Evolutionary conservation across 306 rosid genomes (phyloP).

Genomic region (Vigna unguiculata): DNA sequence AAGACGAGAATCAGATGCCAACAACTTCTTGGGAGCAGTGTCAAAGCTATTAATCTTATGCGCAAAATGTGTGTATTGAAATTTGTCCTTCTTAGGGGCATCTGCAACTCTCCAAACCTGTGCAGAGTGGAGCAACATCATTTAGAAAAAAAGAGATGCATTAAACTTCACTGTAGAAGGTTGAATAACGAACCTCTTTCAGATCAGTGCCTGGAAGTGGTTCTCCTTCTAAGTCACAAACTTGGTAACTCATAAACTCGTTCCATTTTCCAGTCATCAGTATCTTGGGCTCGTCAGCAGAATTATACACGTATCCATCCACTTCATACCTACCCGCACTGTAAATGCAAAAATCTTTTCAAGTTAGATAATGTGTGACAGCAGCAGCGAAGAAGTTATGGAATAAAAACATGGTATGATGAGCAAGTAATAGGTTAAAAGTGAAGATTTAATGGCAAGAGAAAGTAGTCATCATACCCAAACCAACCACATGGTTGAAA

Average conservation of each 20-base stretch:
- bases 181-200: slow-evolving; percentile 71
- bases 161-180: slow-evolving; percentile 3
- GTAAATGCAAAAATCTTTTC: slow-evolving; percentile 42
- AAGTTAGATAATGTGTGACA: slow-evolving; percentile 13
- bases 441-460: slow-evolving; percentile 27
- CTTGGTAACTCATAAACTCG: slow-evolving; percentile 81
- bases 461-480: slow-evolving; percentile 63
- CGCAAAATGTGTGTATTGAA: slow-evolving; percentile 93
- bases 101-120: slow-evolving; percentile 93
- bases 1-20: slow-evolving; percentile 91
- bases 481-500: slow-evolving; percentile 99
- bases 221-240: slow-evolving; percentile 90
- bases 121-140: slow-evolving; percentile 47
- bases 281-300: slow-evolving; percentile 83
- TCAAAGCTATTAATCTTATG: slow-evolving; percentile 93
- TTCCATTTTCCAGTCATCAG: slow-evolving; percentile 97
- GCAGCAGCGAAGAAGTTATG: slow-evolving; percentile 3
- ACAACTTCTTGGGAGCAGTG: slow-evolving; percentile 88
- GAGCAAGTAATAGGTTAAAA: slow-evolving; percentile 8
- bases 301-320: slow-evolving; percentile 84
- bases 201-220: slow-evolving; percentile 82
- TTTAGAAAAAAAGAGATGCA: neutral
- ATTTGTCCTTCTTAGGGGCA: slow-evolving; percentile 75
- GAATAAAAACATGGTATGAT: slow-evolving; percentile 1
- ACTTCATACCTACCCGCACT: slow-evolving; percentile 95